Base-by-base conservation (phyloP, 345 rosid species). In the Xanthoceras sorbifolium region DNA sequence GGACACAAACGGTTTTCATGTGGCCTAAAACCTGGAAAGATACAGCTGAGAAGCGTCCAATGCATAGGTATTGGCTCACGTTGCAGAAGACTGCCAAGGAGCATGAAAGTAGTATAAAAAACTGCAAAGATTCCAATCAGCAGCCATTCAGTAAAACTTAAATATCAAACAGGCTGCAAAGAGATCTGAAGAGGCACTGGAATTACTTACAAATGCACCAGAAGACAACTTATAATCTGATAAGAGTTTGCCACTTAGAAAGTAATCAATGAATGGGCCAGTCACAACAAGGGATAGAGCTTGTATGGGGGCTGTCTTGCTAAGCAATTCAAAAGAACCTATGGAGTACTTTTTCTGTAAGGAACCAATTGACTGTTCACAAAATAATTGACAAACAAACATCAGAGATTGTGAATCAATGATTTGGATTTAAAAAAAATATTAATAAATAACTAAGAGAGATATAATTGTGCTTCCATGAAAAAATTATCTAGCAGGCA, bases 261-360 rank as follows among this genome's bases (percentile, higher is more conserved):
- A 84, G 84, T 87, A 91, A 79, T 95, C 99, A 44, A 89, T 73
- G 74, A 93, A 91, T 6, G 99, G 99, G 31, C 98, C 98, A n/a
- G 90, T 64, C 60, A 93, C 55, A 77, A 93, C 90, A 26, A 95
- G 99, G 72, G 96, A 95, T 38, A 89, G 12, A 22, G 98, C 98
- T 89, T 95, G 99, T 78, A 95, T 95, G 63, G 99, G 99, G 40
- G 99, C 99, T 60, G 98, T 95, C 85, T 86, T 92, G 82, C 98
- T 91, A 71, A 95, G 83, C 85, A 95, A 79, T 69, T 95, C 99
- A 76, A 95, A 95, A n/a, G 99, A 95, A 52, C 98, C 97, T 50
- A 95, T 83, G 1, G 96, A 90, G 80, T 95, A 95, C 52, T 95
- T 95, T 89, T 87, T 87, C 85, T 95, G 98, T 60, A 91, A 81